Evolutionary conservation across 306 rosid genomes (phyloP).

Genomic region (Cucurbita maxima): DNA sequence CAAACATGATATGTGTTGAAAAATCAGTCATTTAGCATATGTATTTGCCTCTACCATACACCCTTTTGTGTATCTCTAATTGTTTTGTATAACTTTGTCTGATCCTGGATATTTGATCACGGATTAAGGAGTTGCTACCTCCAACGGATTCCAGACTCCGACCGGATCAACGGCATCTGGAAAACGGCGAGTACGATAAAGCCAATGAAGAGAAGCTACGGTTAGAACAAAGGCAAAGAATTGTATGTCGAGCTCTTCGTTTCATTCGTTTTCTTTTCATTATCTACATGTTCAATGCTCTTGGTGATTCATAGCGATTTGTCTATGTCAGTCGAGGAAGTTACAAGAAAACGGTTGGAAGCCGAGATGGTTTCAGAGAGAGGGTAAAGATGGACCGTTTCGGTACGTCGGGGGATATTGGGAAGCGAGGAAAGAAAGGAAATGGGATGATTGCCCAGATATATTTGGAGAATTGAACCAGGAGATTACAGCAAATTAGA

Average conservation of each 20-base stretch:
- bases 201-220: constrained; percentile 85
- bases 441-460: constrained; percentile 72
- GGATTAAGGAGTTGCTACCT: constrained; percentile 97
- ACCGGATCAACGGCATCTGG: constrained; percentile 92
- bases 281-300: neutral
- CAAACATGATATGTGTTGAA: constrained; percentile 23
- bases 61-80: constrained; percentile 34
- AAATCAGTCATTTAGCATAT: constrained; percentile 12
- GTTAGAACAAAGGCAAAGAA: constrained; percentile 86
- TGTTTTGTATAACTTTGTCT: constrained; percentile 56
- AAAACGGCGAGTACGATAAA: constrained; percentile 88
- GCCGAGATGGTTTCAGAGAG: constrained; percentile 74
- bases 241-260: constrained; percentile 40
- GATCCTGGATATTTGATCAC: constrained; percentile 83
- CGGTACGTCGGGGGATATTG: constrained; percentile 68
- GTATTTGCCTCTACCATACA: constrained; percentile 19
- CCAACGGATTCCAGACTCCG: constrained; percentile 96
- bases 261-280: neutral
- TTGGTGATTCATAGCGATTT: neutral
- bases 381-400: constrained; percentile 53
- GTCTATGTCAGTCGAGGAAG: constrained; percentile 50
- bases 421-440: constrained; percentile 57
- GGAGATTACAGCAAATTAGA: constrained; percentile 19
- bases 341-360: constrained; percentile 92
- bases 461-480: constrained; percentile 68